Base-by-base conservation (phyloP, 306 rosid genomes). In the Vicia faba region DNA sequence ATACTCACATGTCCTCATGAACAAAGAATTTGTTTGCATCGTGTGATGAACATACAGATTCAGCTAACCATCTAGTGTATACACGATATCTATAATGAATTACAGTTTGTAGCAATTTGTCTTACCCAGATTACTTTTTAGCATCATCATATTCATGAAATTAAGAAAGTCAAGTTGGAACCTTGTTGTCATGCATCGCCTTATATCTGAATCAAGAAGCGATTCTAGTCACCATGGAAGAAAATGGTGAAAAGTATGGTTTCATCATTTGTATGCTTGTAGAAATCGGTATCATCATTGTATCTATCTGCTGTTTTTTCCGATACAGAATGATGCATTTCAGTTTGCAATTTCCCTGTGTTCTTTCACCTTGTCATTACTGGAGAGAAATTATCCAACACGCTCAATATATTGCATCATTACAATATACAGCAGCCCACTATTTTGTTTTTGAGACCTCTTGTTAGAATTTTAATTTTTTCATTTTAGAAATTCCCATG, bases 191-290 rank as follows among this genome's bases (percentile, higher is more conserved):
- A 61, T 67, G 66, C 61, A 31, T 54, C 66, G 19, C 10, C 59
- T 63, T 55, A 41, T 25, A 69, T 66, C 19, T 9, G 48, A 61
- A n/a, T 43, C 36, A 53, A 11, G 63, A 11, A 53, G n/a, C 18
- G 45, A 38, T 65, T 60, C 31, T 50, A 44, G 53, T 72, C 46
- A 72, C 41, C 82, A 40, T 46, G 61, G 66, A 72, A 49, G 73
- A 19, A 65, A 35, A 26, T 70, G 68, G 31, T 64, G 66, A 50
- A 43, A 39, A 25, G 36, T 55, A 68, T 51, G 31, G 45, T 38
- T 61, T 62, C 11, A 1, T 35, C 72, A 56, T 41, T 44, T 58
- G 64, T 62, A 51, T 72, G 61, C 12, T 31, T 53, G 33, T 23
- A 20, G n/a, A 19, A 3, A 50, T 50, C 1, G n/a, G 29, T 20